Base-by-base conservation (phyloP, 2,329 filamentous ascomycete genomes). In the Boeremia exigua region DNA sequence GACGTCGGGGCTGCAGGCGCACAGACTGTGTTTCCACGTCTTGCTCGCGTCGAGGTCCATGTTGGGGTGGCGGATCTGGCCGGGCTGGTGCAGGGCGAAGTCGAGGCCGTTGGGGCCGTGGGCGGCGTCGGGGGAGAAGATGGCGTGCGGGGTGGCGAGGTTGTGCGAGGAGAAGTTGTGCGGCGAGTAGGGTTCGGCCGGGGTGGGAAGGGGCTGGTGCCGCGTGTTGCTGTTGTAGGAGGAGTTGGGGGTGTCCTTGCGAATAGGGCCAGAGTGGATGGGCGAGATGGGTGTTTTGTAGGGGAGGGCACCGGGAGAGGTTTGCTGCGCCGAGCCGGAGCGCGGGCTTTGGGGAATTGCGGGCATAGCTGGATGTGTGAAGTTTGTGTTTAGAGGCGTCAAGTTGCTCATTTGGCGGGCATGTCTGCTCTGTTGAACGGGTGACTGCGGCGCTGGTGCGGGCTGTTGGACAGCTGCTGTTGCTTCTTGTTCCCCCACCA, bases 11-110 rank as follows among this genome's bases (percentile, higher is more conserved):
- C 65, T 66, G 59, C 74, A 76, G 15, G 68, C 59, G 54, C 71
- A 76, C 2, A 77, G 63, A 1, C 65, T 62, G 42, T 71, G 63
- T 15, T 65, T 67, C 75, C 75, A 78, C 15, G 62, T 44, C 12
- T 63, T 65, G 2, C 58, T 57, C 1, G 40, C 38, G 15, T 58
- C 62, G 1, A 64, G 58, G 43, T 68, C 65, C 78, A 80, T 73
- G 69, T 79, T 71, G 15, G 73, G 65, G 55, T 77, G 77, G 48
- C 76, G 67, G 60, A 80, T 75, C 56, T 77, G 75, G 36, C 75
- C 75, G 0, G 75, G 76, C 48, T 73, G 71, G 52, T 78, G 75
- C 15, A 70, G 58, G 1, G 67, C 57, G 33, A 71, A 69, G 47
- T 73, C 67, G 0, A 75, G 63, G 6, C 74, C 74, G 47, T 77